Base-by-base conservation (phyloP, 2,329 filamentous ascomycete genomes). In the Botryosphaeria dothidea region DNA sequence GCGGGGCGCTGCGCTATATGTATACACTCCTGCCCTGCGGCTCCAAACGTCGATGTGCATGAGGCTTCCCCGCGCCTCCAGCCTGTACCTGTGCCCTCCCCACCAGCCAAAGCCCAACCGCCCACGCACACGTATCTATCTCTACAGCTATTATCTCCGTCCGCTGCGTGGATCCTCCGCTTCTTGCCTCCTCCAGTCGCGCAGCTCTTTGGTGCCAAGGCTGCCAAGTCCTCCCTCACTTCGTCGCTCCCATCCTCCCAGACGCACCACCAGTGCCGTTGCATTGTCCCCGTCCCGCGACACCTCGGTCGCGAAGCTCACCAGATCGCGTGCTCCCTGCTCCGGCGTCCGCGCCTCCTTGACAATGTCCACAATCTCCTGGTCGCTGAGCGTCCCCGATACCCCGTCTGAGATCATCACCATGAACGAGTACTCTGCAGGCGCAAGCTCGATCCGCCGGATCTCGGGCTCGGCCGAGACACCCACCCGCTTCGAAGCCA, bases 391-490 rank as follows among this genome's bases (percentile, higher is more conserved):
- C 17, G 91, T 91, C 6, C 92, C 94, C 21, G 90, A 94, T 9
- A 99, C 88, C 27, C 95, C 95, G 76, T 99, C 95, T 2, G 88
- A 91, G 76, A 96, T 87, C 52, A 99, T 85, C 1, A 96, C 92
- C 60, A 98, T 76, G 78, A 99, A 99, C 2, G 89, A 89, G 78
- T 92, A 97, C 76, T 97, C 90, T 0, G 92, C 93, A 0, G 94
- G 90, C 0, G 85, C 85, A 67, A 98, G 83, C 68, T 97, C 92
- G 13, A 93, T 82, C 38, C 91, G 88, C 1, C 86, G 88, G 67
- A 97, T 88, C 73, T 98, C 93, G 0, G 95, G 95, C 78, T 99
- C 95, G 1, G 95, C 95, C 3, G 90, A 93, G 13, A 99, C 94
- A 29, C 95, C 95, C 61, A 98, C 90, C 62, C 94, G 90, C 79